Evolutionary conservation across 2,329 filamentous ascomycete genomes (phyloP).

Genomic region (Juglanconis sp.): DNA sequence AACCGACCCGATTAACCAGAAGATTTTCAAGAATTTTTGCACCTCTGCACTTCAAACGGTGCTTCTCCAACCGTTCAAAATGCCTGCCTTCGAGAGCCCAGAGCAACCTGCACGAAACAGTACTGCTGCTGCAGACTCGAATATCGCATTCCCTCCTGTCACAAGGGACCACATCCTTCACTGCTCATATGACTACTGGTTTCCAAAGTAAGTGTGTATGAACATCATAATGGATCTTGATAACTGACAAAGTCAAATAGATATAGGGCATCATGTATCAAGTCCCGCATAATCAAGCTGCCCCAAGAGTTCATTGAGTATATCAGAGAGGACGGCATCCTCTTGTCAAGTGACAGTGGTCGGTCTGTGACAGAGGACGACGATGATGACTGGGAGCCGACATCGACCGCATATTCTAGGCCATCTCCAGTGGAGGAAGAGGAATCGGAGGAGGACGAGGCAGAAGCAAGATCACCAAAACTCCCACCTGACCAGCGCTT

Average conservation of each 20-base stretch:
- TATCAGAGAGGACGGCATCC: slow-evolving; percentile 86
- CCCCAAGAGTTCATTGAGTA: slow-evolving; percentile 76
- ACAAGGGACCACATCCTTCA: slow-evolving; percentile 85
- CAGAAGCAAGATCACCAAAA: slow-evolving; percentile 42
- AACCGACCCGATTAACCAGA: no score
- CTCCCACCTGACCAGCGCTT: slow-evolving; percentile 57
- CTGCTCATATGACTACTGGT: slow-evolving; percentile 93
- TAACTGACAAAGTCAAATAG: slow-evolving; percentile 35
- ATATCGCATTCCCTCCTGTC: slow-evolving; percentile 75
- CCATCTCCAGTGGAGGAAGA: slow-evolving; percentile 38
- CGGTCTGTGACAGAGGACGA: slow-evolving; percentile 38
- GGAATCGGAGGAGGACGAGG: slow-evolving; percentile 50
- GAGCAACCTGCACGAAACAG: slow-evolving; percentile 20
- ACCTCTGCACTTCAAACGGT: not conserved
- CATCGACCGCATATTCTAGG: slow-evolving; percentile 27
- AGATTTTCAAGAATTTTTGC: not conserved
- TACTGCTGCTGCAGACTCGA: slow-evolving; percentile 17
- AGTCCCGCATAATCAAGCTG: slow-evolving; percentile 80
- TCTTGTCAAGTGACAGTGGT: slow-evolving; percentile 70
- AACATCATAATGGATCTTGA: not conserved
- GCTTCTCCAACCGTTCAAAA: slow-evolving; percentile 14
- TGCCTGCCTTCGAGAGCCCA: slow-evolving; percentile 29
- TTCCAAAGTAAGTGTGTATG: slow-evolving; percentile 59
- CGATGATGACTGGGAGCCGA: slow-evolving; percentile 54
- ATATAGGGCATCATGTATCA: slow-evolving; percentile 78